Evolutionary conservation across 768 basidiomycete species (phyloP).

Genomic region (Hygrophorus pudorinus): DNA sequence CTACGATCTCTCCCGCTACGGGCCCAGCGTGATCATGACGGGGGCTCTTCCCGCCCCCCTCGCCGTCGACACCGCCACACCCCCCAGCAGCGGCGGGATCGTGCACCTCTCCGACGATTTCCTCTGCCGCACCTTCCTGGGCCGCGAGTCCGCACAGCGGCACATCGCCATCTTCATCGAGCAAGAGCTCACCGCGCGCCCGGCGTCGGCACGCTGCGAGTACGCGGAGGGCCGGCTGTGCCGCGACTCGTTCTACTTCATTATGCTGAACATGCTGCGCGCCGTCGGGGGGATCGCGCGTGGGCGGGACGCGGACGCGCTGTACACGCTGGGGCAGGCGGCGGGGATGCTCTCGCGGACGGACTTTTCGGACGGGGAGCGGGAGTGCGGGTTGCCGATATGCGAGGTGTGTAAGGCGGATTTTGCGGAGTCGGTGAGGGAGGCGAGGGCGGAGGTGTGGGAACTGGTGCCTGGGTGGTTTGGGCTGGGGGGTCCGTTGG

Average conservation of each 20-base stretch:
- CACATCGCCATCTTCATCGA: conserved; percentile 54
- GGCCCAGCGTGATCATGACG: conserved; percentile 53
- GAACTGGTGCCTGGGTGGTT: conserved; percentile 53
- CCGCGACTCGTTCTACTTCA: conserved; percentile 64
- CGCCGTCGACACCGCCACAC: conserved; percentile 11
- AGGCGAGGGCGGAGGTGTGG: conserved; percentile 56
- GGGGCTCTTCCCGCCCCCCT: conserved; percentile 30
- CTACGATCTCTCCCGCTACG: conserved; percentile 68
- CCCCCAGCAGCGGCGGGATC: conserved; percentile 5
- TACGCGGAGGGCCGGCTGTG: conserved; percentile 33
- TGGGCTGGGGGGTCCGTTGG: conserved; percentile 23
- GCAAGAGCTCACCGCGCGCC: conserved; percentile 38
- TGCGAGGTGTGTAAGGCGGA: conserved; percentile 42
- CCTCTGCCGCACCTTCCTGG: conserved; percentile 39
- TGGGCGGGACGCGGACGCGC: conserved; percentile 66
- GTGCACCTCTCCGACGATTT: conserved; percentile 22
- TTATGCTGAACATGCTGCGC: conserved; percentile 63
- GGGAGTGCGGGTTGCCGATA: conserved; percentile 42
- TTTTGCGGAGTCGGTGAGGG: conserved; percentile 26
- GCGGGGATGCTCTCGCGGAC: conserved; percentile 62
- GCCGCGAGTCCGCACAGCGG: conserved; percentile 56
- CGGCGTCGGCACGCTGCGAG: conserved; percentile 39
- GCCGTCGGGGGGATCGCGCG: conserved; percentile 61
- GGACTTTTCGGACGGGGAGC: conserved; percentile 58
- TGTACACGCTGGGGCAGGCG: conserved; percentile 60